Conservation (phyloP, 257 asterid genomes). For the Solanum tarijense region DNA sequence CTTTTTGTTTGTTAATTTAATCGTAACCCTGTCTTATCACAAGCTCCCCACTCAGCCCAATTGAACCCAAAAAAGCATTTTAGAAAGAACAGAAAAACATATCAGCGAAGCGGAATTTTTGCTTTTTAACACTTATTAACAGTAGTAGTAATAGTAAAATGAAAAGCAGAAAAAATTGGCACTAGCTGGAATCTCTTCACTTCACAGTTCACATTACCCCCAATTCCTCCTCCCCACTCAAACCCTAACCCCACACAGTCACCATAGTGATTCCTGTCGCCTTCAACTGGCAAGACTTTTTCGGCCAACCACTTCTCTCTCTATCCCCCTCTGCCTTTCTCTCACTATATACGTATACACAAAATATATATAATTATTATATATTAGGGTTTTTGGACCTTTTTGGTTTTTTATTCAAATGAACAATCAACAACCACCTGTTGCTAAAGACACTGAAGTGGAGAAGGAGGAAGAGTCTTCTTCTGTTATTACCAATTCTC, state of each 20-base stretch:
- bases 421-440: slow-evolving; percentile 35
- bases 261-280: slow-evolving; percentile 85
- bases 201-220: not conserved
- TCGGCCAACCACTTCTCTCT: slow-evolving; percentile 29
- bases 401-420: slow-evolving; percentile 27
- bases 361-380: slow-evolving; percentile 2
- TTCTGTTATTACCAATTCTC: slow-evolving; percentile 12
- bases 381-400: slow-evolving; percentile 39
- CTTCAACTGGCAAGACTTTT: slow-evolving; percentile 71
- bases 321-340: not conserved
- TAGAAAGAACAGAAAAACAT: not conserved
- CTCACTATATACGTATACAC: not conserved
- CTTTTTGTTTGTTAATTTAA: not conserved
- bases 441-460: slow-evolving; percentile 34
- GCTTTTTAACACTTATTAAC: not conserved
- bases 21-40: not conserved
- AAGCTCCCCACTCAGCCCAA: not conserved
- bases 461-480: slow-evolving; percentile 26
- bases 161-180: not conserved
- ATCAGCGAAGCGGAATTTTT: not conserved
- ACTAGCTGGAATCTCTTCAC: slow-evolving; percentile 4
- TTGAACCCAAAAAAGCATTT: not conserved
- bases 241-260: slow-evolving; percentile 42
- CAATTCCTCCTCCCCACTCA: not conserved
- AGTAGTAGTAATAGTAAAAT: not conserved